Evolutionary conservation across 179 eudicot genomes (phyloP).

Genomic region (Actinidia arguta): DNA sequence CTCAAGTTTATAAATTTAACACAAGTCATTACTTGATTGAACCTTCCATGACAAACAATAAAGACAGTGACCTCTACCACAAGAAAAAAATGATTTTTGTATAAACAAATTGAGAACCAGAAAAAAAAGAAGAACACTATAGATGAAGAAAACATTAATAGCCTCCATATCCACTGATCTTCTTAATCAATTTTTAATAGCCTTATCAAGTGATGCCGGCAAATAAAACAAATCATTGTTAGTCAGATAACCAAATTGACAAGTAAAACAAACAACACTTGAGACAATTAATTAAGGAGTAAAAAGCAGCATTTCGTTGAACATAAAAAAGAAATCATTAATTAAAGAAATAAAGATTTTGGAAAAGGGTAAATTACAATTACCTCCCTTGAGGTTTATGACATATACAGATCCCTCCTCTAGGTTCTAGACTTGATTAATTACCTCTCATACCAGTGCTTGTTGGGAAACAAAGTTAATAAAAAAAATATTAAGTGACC

Average conservation of each 20-base stretch:
- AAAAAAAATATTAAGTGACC: too few species aligned
- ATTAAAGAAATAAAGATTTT: too few species aligned
- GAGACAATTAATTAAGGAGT: background rate
- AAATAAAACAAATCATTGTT: constrained; percentile 14
- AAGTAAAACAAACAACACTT: background rate
- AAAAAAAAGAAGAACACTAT: too few species aligned
- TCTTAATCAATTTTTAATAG: background rate
- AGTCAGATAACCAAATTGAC: constrained; percentile 20
- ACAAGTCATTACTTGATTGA: background rate
- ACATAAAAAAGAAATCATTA: background rate
- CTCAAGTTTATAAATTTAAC: background rate
- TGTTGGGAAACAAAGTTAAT: too few species aligned
- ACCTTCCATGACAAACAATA: background rate
- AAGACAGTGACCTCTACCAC: background rate
- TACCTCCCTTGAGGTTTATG: too few species aligned
- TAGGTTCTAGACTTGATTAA: too few species aligned
- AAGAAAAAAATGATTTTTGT: too few species aligned
- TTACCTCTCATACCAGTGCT: too few species aligned
- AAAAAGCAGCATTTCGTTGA: background rate
- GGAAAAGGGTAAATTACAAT: too few species aligned
- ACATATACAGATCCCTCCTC: too few species aligned
- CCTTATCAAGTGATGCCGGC: background rate
- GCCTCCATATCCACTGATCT: constrained; percentile 24
- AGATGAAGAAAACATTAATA: constrained; percentile 10
- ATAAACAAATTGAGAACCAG: too few species aligned